A percentile compares a stretch with the other conserved stretches of the same genome.
Evolutionary conservation across 345 rosid species (phyloP).

Genomic region (Eucalyptus victrix): DNA sequence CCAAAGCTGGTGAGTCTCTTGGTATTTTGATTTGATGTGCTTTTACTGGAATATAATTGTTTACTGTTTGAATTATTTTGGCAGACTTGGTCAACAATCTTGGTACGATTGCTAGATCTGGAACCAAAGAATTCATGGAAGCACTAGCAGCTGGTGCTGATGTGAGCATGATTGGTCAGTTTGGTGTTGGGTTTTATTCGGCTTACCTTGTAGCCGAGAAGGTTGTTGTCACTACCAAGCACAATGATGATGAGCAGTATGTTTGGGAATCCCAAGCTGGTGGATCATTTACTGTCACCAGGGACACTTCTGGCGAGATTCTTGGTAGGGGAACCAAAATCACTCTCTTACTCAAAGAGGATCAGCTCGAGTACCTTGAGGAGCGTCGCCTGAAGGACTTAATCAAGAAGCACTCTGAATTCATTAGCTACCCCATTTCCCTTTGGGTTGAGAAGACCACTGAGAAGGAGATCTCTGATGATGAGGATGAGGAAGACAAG

Average conservation of each 20-base stretch:
- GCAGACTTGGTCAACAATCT: slow-evolving; percentile 82
- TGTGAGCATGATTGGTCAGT: slow-evolving; percentile 88
- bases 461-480: slow-evolving; percentile 84
- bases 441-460: slow-evolving; percentile 86
- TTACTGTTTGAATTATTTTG: neutral
- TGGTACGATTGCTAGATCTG: slow-evolving; percentile 87
- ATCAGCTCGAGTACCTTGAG: slow-evolving; percentile 86
- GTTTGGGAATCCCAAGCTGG: slow-evolving; percentile 96
- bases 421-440: slow-evolving; percentile 81
- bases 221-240: slow-evolving; percentile 69
- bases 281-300: slow-evolving; percentile 75
- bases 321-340: slow-evolving; percentile 88
- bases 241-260: slow-evolving; percentile 82
- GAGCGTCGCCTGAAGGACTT: slow-evolving; percentile 81
- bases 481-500: slow-evolving; percentile 83
- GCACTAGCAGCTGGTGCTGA: slow-evolving; percentile 86
- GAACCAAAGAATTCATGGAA: slow-evolving; percentile 87
- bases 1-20: slow-evolving; percentile 59
- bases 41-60: neutral
- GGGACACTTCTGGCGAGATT: slow-evolving; percentile 57
- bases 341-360: slow-evolving; percentile 63
- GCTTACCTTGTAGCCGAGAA: slow-evolving; percentile 79
- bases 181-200: slow-evolving; percentile 82
- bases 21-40: neutral
- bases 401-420: slow-evolving; percentile 91